phyloP scores from a whole-genome alignment of 352 stramenopile species.

The Pythium phragmiticola region DNA sequence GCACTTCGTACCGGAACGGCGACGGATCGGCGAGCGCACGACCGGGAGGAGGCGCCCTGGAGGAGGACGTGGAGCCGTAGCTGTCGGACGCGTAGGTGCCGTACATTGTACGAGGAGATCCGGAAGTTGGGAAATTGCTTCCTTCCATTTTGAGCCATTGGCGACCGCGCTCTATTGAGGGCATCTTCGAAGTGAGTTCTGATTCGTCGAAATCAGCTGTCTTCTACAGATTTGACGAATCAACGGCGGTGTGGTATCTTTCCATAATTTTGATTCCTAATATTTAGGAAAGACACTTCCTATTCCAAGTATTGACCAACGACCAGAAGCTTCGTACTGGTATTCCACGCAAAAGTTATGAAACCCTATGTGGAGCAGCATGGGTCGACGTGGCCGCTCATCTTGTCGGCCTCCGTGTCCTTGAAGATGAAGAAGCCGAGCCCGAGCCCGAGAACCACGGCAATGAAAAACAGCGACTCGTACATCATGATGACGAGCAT shows the following conservation, averaged over 20 bases:
- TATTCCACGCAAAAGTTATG: too few species aligned
- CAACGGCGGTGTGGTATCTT: neutral
- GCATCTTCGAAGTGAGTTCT: slow-evolving; percentile 17
- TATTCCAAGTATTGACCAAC: neutral
- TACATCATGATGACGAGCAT: slow-evolving; percentile 90
- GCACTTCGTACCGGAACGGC: slow-evolving; percentile 74
- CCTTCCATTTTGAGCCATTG: neutral
- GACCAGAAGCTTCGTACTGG: neutral
- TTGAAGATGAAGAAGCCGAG: slow-evolving; percentile 80
- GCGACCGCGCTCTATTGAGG: slow-evolving; percentile 2
- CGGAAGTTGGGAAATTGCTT: neutral
- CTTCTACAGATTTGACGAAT: slow-evolving; percentile 1
- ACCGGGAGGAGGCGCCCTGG: neutral
- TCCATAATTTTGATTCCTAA: neutral
- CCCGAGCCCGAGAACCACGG: slow-evolving; percentile 39
- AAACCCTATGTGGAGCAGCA: slow-evolving; percentile 55
- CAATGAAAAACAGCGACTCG: slow-evolving; percentile 79
- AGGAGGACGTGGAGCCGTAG: slow-evolving; percentile 24
- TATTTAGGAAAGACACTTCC: neutral
- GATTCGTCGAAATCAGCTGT: slow-evolving; percentile 3
- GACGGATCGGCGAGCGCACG: slow-evolving; percentile 30
- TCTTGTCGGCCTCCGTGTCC: slow-evolving; percentile 67
- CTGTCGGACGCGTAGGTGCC: slow-evolving; percentile 18
- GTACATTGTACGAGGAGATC: slow-evolving; percentile 17
- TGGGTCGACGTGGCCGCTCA: slow-evolving; percentile 59